Conservation (phyloP, 345 rosid species). For the Murraya paniculata region DNA sequence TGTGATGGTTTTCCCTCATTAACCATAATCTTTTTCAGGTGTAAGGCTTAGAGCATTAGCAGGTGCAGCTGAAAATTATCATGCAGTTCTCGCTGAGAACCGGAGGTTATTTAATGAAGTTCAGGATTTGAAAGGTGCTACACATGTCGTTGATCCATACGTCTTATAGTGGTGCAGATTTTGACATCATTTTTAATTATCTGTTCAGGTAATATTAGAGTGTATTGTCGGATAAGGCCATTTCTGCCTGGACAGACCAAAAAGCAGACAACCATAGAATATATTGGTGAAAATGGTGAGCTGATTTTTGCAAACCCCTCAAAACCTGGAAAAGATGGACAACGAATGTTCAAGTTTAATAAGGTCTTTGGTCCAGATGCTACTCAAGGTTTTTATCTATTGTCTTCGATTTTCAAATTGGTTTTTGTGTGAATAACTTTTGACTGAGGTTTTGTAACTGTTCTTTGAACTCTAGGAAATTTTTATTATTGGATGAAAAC, state of each 20-base stretch:
- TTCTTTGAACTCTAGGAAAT: not conserved
- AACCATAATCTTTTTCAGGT: constrained; percentile 39
- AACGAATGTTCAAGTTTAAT: constrained; percentile 64
- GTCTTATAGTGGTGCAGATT: not conserved
- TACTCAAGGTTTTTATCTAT: constrained; percentile 67
- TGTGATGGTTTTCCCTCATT: not conserved
- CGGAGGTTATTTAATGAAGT: constrained; percentile 80
- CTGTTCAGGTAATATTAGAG: constrained; percentile 85
- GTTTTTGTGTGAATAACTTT: not conserved
- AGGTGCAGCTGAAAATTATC: constrained; percentile 67
- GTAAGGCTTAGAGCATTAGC: constrained; percentile 46
- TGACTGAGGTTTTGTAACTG: not conserved
- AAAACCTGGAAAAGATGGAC: constrained; percentile 75
- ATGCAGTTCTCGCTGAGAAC: constrained; percentile 75
- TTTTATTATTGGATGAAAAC: not conserved
- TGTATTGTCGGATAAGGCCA: constrained; percentile 82
- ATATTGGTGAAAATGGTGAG: constrained; percentile 78
- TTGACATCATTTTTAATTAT: not conserved
- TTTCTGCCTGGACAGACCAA: constrained; percentile 60
- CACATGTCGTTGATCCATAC: not conserved
- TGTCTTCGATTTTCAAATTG: not conserved
- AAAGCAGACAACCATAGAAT: constrained; percentile 53
- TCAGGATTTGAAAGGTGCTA: constrained; percentile 84
- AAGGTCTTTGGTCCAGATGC: constrained; percentile 66
- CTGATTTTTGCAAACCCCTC: constrained; percentile 63